Evolutionary conservation across 108 stramenopile species (phyloP), one percentile per base, ranked within the genome.

Genomic region (Aurantiochytrium sp.): DNA sequence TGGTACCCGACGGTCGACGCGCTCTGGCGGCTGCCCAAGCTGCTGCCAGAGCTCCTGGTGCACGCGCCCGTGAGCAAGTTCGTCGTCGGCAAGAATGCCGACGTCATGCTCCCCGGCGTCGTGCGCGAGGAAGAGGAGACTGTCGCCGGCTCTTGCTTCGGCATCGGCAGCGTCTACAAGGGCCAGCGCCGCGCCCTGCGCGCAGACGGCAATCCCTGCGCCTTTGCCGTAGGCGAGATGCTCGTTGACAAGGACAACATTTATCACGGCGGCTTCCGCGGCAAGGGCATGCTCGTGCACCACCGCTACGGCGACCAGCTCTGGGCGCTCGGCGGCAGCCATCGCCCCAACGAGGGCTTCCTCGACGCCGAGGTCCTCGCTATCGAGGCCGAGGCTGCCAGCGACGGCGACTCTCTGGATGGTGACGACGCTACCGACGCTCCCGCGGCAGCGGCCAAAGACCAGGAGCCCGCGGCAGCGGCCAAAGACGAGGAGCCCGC

Each of bases 231-330:
- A 2, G 59, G 59, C 59, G 59, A 65, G 34, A 65, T 65, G 59
- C 15, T 65, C 59, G 59, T 65, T 10, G 59, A 65, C 34, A 65
- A 65, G 24, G 59, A 65, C 32, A 65, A 34, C 32, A 65, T 65
- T 34, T 65, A 65, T 65, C 59, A 65, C 24, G 59, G 59, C 6
- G 59, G 59, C 32, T 65, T 65, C 24, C 59, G 59, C 0, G 59
- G 59, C 34, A 65, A 65, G 19, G 59, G 59, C 34, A 65, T 65
- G 59, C 22, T 34, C 10, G 59, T 65, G 15, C 59, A 34, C 32
- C 59, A 65, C 19, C 59, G 59, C 59, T 65, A 65, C 24, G 59
- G 59, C 12, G 59, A 65, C 59, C 59, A 65, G 59, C 59, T 65
- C 34, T 65, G 59, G 59, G 59, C 59, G 8, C 59, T 65, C 10